Evolutionary conservation across 2,329 filamentous ascomycete species (phyloP), one percentile per base, ranked within the genome.

Genomic region (Arthrobotrys sinensis): DNA sequence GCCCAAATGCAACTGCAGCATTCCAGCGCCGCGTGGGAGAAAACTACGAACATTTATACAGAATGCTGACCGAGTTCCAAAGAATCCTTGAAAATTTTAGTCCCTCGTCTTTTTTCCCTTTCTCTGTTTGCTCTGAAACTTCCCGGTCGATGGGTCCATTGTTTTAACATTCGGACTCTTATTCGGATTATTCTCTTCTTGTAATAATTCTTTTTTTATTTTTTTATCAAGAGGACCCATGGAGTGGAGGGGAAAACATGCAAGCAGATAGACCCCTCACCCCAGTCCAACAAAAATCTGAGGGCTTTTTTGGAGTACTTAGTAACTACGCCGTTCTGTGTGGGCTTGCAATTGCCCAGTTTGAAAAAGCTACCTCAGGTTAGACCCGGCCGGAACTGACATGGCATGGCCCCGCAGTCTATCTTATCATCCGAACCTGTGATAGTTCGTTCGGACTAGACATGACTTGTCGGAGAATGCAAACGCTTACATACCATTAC

Each of bases 371-470:
- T 19, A 21, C 14, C 43, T 53, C 57, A 46, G 68, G 57, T 72
- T 72, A 66, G 69, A 19, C 69, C 60, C 69, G 50, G 69, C 62
- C 69, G 60, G 69, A 65, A 60, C 38, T 21, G 60, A 72, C 60
- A 53, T 45, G 68, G 60, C 57, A 72, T 62, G 68, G 55, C 55
- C 55, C 68, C 57, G 57, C 68, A 63, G 55, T 64, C 68, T 65
- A 72, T 72, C 68, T 72, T 72, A 72, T 72, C 68, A 65, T 65
- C 68, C 60, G 60, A 72, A 72, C 68, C 53, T 57, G 57, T 64
- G 57, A 70, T 70, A 38, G 55, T 60, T 60, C 16, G 34, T 57
- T 65, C 67, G 48, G 57, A 65, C 57, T 72, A 36, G 68, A 65
- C 24, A 72, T 52, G 68, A 46, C 52, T 72, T 65, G 46, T 60